Evolutionary conservation across 2,329 filamentous ascomycete species (phyloP), one percentile per base, ranked within the genome.

Genomic region (Penicillium sp.): DNA sequence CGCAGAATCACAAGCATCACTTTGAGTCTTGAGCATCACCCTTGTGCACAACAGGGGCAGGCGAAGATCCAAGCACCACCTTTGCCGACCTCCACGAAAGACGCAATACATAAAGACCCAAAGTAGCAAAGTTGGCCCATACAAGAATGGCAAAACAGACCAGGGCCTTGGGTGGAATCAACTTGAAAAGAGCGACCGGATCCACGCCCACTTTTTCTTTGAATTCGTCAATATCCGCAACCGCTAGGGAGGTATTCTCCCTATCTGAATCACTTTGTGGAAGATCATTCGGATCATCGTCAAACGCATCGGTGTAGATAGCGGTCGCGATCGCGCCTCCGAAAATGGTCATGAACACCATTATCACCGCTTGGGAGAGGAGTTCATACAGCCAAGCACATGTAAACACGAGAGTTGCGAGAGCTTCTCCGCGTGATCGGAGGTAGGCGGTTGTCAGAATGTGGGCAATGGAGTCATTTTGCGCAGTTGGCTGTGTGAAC

Each of bases 101-200:
- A 5, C 61, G 42, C 16, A 63, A 26, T 19, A 65, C 39, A 52
- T 66, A 65, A 33, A 63, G 16, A 14, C 54, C 57, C 39, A 65
- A 22, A 19, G 43, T 47, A 5, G 43, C 46, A 52, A 63, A 49
- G 22, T 62, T 63, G 4, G 48, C 10, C 64, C 64, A 66, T 11
- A 61, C 11, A 3, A 57, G 13, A 3, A 27, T 27, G 14, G 55
- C 57, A 35, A 58, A 47, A 42, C 52, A 64, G 29, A 64, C 7
- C n/a, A 65, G 21, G 3, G 44, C 22, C 19, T 44, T 48, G 1
- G 58, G 57, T 3, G 64, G 57, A 31, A 66, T 58, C 44, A 35
- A 33, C 5, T 55, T 55, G 24, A 65, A 44, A 7, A 63, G 22
- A 16, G n/a, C 31, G 24, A 39, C 21, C 9, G 49, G 54, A 49